Evolutionary conservation across 2,329 filamentous ascomycete genomes (phyloP).

Genomic region (Emmonsiellopsis sp.): DNA sequence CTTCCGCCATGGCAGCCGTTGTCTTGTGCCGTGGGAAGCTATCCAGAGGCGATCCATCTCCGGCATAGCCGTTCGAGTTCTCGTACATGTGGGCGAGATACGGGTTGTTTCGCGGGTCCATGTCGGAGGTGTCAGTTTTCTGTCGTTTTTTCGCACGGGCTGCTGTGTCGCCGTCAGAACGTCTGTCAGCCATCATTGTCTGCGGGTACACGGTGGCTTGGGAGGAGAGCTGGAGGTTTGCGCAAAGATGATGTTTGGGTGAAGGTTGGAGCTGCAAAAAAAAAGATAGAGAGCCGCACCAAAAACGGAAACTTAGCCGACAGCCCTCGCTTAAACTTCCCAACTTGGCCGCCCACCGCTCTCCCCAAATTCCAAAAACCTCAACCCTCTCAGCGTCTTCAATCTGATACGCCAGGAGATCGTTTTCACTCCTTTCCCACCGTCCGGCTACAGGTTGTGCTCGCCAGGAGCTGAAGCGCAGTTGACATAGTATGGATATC

Average conservation of each 20-base stretch:
- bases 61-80: constrained; percentile 27
- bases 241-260: constrained; percentile 2
- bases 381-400: not conserved
- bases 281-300: constrained; percentile 14
- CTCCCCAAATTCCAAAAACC: not conserved
- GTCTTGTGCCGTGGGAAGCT: constrained; percentile 70
- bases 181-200: constrained; percentile 47
- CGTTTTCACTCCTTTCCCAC: not conserved
- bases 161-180: constrained; percentile 42
- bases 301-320: constrained; percentile 23
- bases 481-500: not conserved
- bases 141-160: constrained; percentile 44
- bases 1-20: constrained; percentile 63
- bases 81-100: constrained; percentile 88
- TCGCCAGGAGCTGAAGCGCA: not conserved
- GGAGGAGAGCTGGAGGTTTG: constrained; percentile 7
- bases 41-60: constrained; percentile 44
- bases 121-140: constrained; percentile 40
- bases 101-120: constrained; percentile 59
- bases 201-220: constrained; percentile 5
- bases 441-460: not conserved
- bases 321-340: constrained; percentile 17
- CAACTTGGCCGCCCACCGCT: constrained; percentile 4
- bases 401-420: not conserved
- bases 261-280: constrained; percentile 4